A percentile compares a stretch with the other conserved stretches of the same genome.
phyloP scores from a whole-genome alignment of 805 yeast species.

The Starmerella davenportii region DNA sequence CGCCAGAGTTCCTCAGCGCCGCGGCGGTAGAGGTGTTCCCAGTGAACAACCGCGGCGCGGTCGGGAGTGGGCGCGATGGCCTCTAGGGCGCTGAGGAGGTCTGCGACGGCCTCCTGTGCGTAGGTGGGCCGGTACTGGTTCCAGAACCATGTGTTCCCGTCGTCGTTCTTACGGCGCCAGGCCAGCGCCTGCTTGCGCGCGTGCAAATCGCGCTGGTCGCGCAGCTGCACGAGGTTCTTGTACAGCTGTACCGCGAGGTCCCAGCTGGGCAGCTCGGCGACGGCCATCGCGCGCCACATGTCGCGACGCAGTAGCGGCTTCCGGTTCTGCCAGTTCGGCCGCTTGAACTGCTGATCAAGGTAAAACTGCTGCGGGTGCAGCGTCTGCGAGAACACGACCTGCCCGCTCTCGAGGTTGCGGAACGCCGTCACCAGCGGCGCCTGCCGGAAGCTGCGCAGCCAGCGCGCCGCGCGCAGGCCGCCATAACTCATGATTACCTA shows the following conservation, averaged over 20 bases:
- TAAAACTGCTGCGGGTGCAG: conserved; percentile 35
- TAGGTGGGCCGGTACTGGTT: conserved; percentile 82
- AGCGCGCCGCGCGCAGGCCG: conserved; percentile 36
- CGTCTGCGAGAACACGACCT: conserved; percentile 72
- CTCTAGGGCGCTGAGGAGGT: conserved; percentile 51
- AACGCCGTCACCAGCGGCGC: conserved; percentile 75
- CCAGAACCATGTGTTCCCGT: conserved; percentile 69
- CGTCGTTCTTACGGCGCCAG: conserved; percentile 53
- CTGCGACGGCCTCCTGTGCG: conserved; percentile 83
- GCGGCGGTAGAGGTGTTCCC: conserved; percentile 81
- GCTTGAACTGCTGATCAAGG: conserved; percentile 50
- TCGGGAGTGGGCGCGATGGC: conserved; percentile 25
- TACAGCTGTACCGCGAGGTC: conserved; percentile 55
- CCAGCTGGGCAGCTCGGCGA: conserved; percentile 28
- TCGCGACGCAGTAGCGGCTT: conserved; percentile 67
- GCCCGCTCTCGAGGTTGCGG: conserved; percentile 76
- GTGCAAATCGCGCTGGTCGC: conserved; percentile 53
- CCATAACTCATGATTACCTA: conserved; percentile 16
- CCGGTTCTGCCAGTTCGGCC: conserved; percentile 82
- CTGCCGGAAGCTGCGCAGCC: conserved; percentile 42
- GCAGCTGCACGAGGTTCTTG: conserved; percentile 53
- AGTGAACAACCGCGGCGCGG: conserved; percentile 33
- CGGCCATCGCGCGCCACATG: conserved; percentile 81
- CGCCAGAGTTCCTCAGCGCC: conserved; percentile 69
- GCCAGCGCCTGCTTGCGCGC: conserved; percentile 39